phyloP scores from a whole-genome alignment of 1,139 yeast genomes.

The Geotrichum fermentans region DNA sequence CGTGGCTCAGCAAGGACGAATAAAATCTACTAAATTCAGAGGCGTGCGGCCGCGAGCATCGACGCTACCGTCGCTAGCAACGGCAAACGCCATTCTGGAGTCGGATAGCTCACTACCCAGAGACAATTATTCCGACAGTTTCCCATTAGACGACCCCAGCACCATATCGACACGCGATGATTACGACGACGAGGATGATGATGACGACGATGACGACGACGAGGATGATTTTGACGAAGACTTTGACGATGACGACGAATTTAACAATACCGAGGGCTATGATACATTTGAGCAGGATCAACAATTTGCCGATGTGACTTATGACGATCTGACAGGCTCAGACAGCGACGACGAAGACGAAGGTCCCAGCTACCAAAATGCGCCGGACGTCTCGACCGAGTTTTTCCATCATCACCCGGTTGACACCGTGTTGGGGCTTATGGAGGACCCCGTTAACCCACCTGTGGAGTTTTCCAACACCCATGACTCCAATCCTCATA shows the following conservation, averaged over 20 bases:
- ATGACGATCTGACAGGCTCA: constrained; percentile 20
- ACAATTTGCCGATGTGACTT: constrained; percentile 20
- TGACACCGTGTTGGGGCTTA: background rate
- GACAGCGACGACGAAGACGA: constrained; percentile 22
- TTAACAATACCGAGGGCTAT: constrained; percentile 17
- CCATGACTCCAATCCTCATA: constrained; percentile 10
- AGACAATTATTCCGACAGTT: constrained; percentile 11
- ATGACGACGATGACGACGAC: constrained; percentile 23
- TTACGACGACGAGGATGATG: constrained; percentile 19
- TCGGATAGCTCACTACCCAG: constrained; percentile 8
- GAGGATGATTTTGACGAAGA: constrained; percentile 18
- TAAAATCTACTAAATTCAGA: constrained; percentile 7
- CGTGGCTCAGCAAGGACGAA: background rate
- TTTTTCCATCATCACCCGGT: constrained; percentile 2
- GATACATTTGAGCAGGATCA: constrained; percentile 19
- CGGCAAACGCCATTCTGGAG: background rate
- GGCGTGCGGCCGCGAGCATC: constrained; percentile 5
- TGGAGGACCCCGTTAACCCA: background rate
- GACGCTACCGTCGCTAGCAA: constrained; percentile 4
- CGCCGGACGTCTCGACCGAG: background rate
- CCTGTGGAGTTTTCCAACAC: background rate
- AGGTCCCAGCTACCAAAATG: background rate
- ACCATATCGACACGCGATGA: constrained; percentile 17
- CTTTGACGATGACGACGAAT: constrained; percentile 16
- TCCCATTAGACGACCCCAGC: constrained; percentile 14